Evolutionary conservation across 192 early-diverging fungal genomes (phyloP), one percentile per base, ranked within the genome.

Genomic region (Mortierella hygrophila): DNA sequence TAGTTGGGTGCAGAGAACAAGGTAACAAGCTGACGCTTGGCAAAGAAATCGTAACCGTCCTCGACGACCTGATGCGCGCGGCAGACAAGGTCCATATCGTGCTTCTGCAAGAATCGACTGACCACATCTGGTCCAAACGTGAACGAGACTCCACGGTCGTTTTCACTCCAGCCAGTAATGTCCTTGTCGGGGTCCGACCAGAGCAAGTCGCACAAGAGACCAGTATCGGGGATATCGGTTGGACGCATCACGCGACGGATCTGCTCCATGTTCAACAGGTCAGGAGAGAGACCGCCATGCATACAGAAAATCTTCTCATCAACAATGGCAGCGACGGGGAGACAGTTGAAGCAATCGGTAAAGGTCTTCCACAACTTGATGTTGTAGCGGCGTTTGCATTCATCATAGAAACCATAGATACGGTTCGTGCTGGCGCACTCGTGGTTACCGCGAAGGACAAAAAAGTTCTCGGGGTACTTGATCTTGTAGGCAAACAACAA

Each of bases 391-490:
- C 98, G 91, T 85, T 99, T 99, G 89, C 98, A 99, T 88, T 99
- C 98, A 83, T 99, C 96, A 88, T 98, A 99, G 89, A 99, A 99
- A 9, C 98, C 98, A 88, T 99, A 99, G 83, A 99, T 98, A 77
- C 97, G 93, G 91, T 97, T 98, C 82, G 97, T 97, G 85, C 96
- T 97, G 10, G 98, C 98, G 82, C 96, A 97, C 89, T 99, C 98
- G 89, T 99, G 98, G 90, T 99, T 99, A 70, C 98, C 98, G 83
- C 98, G 94, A 78, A 99, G 92, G 82, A 99, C 97, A 92, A 99
- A 99, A 88, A 99, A 99, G 93, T 99, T 99, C 78, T 98, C 98
- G 4, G 97, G 98, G 89, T 97, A 99, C 92, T 99, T 99, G 94
- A 99, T 99, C 88, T 99, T 99, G 93, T 99, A 99, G 38, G 97